These are phyloP conservation scores for Geum urbanum DNA, from an alignment of 306 rosid genomes.

Conservation along the genomic window DNA sequence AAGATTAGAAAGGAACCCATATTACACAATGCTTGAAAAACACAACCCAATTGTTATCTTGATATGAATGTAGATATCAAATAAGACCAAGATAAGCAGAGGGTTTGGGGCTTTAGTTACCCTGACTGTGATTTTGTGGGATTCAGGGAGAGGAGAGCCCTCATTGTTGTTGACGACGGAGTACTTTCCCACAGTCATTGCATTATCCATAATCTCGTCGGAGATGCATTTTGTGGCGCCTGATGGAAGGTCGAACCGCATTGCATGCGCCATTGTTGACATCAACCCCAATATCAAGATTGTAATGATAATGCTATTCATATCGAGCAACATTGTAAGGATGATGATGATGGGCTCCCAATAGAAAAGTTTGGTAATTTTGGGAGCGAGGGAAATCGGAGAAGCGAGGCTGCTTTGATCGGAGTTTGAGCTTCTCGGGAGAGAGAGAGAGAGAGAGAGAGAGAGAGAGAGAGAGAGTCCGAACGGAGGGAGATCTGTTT, in stretches of 20 bases:
- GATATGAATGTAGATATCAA: neutral
- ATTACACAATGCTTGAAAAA: neutral
- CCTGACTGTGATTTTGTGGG: constrained; percentile 59
- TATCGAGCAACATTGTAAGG: constrained; percentile 29
- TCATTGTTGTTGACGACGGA: constrained; percentile 45
- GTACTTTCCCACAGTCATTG: constrained; percentile 79
- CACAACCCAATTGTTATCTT: neutral
- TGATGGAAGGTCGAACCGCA: constrained; percentile 64
- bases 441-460: neutral
- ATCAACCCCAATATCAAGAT: constrained; percentile 29
- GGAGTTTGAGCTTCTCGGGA: constrained; percentile 13
- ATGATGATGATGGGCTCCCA: neutral
- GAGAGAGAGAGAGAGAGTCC: neutral
- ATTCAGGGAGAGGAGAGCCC: constrained; percentile 51
- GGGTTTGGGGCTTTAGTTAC: constrained; percentile 26
- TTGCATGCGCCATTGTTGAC: constrained; percentile 22
- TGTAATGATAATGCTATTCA: constrained; percentile 14
- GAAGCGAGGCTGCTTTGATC: neutral
- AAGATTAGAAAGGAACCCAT: neutral
- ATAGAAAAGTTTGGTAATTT: neutral
- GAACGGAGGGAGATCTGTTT: constrained; percentile 9
- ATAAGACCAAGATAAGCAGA: neutral
- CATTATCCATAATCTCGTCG: constrained; percentile 59
- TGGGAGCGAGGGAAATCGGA: neutral
- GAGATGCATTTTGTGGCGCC: constrained; percentile 73